Evolutionary conservation across 257 asterid species (phyloP).

Genomic region (Capsicum pubescens): DNA sequence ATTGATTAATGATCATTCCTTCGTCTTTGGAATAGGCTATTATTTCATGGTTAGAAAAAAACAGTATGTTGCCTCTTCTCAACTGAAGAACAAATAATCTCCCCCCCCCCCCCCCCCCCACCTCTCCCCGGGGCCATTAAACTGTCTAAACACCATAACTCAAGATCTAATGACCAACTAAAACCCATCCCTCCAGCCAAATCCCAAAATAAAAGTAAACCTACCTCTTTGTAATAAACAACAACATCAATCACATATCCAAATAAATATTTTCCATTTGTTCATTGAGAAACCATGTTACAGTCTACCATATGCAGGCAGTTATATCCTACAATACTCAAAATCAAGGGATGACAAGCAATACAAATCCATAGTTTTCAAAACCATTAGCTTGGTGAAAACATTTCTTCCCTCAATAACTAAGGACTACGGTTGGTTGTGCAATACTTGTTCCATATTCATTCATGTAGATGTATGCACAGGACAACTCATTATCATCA

Average conservation of each 20-base stretch:
- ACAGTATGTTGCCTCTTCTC: not conserved
- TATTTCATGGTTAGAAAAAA: not conserved
- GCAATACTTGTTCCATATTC: slow-evolving; percentile 2
- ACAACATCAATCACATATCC: not conserved
- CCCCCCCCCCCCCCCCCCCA: too few species aligned
- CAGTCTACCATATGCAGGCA: not conserved
- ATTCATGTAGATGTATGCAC: not conserved
- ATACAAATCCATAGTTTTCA: slow-evolving; percentile 14
- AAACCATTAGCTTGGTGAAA: slow-evolving; percentile 16
- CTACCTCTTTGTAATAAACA: not conserved
- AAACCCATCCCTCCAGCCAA: not conserved
- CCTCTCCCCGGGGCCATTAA: not conserved
- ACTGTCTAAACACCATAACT: not conserved
- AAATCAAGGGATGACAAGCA: slow-evolving; percentile 6
- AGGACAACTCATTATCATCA: not conserved
- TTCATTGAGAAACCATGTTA: not conserved
- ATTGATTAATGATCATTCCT: not conserved
- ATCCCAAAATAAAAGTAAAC: not conserved
- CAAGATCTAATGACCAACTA: not conserved
- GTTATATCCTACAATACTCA: not conserved
- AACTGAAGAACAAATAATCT: not conserved
- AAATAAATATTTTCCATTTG: not conserved
- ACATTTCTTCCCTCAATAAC: not conserved
- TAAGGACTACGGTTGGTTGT: not conserved
- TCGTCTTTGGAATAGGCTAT: slow-evolving; percentile 8